phyloP scores from a whole-genome alignment of 768 basidiomycete genomes.

The Tylopilus sp. region DNA sequence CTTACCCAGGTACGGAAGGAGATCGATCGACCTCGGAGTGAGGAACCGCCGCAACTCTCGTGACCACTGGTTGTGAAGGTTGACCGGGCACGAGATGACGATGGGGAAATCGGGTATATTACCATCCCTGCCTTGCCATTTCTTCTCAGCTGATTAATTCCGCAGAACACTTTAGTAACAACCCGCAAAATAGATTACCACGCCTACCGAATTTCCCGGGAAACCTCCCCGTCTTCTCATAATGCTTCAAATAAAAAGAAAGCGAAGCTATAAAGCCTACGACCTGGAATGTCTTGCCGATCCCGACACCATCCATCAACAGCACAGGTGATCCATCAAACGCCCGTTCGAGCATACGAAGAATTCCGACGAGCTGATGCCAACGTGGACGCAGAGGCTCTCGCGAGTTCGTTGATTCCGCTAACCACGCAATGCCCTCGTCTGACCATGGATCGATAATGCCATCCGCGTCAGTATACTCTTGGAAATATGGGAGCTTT shows the following conservation, averaged over 20 bases:
- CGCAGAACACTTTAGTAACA: not conserved
- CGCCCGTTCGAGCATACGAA: not conserved
- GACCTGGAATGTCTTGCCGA: not conserved
- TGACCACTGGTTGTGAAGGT: not conserved
- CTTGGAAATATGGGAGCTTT: not conserved
- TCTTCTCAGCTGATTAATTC: not conserved
- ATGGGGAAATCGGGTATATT: not conserved
- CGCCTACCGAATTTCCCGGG: not conserved
- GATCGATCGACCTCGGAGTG: not conserved
- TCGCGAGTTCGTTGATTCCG: not conserved
- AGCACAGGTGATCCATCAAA: not conserved
- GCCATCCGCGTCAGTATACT: not conserved
- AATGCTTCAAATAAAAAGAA: not conserved
- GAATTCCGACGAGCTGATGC: not conserved
- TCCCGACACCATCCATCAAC: not conserved
- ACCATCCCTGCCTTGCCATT: not conserved
- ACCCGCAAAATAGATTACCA: not conserved
- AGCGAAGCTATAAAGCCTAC: not conserved
- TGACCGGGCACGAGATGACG: not conserved
- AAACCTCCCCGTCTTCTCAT: not conserved
- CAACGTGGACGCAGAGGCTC: not conserved
- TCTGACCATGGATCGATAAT: not conserved
- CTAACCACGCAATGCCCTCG: not conserved
- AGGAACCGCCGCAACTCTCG: not conserved
- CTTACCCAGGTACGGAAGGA: not conserved